phyloP scores from a whole-genome alignment of 164 flowering plant genomes.

The Vitis labrusca region DNA sequence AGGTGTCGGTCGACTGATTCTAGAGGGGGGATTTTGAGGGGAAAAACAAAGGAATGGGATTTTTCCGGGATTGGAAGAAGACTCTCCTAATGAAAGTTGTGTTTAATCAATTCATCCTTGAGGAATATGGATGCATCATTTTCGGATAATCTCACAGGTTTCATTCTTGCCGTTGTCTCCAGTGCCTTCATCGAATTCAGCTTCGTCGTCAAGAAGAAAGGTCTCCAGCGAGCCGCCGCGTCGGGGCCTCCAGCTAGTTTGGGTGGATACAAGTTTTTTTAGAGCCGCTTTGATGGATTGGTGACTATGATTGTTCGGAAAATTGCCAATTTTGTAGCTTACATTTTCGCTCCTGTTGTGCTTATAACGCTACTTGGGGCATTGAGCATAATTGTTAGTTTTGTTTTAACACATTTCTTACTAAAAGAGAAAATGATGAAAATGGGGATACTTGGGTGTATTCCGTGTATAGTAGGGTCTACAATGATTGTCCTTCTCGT shows the following conservation, averaged over 20 bases:
- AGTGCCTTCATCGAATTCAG: slow-evolving; percentile 83
- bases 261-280: slow-evolving; percentile 78
- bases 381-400: slow-evolving; percentile 94
- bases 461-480: slow-evolving; percentile 83
- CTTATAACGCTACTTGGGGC: slow-evolving; percentile 95
- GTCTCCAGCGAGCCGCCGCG: too few relatives aligned
- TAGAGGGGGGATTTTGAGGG: rapidly evolving
- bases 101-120: too few relatives aligned
- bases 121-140: too few relatives aligned
- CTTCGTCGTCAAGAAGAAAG: slow-evolving; percentile 36
- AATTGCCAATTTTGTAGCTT: slow-evolving; percentile 82
- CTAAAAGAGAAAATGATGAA: slow-evolving; percentile 43
- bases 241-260: slow-evolving; percentile 64
- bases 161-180: slow-evolving; percentile 65
- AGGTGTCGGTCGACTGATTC: too few relatives aligned
- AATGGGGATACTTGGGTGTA: slow-evolving; percentile 87
- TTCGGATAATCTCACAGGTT: slow-evolving; percentile 52
- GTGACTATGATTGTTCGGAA: slow-evolving; percentile 85
- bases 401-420: slow-evolving; percentile 52
- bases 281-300: slow-evolving; percentile 98
- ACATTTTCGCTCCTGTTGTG: too few relatives aligned
- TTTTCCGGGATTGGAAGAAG: too few relatives aligned
- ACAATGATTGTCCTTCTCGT: slow-evolving; percentile 84
- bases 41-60: too few relatives aligned
- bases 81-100: too few relatives aligned